phyloP scores from a whole-genome alignment of 2,329 filamentous ascomycete genomes.

The Ophiostoma ulmi region DNA sequence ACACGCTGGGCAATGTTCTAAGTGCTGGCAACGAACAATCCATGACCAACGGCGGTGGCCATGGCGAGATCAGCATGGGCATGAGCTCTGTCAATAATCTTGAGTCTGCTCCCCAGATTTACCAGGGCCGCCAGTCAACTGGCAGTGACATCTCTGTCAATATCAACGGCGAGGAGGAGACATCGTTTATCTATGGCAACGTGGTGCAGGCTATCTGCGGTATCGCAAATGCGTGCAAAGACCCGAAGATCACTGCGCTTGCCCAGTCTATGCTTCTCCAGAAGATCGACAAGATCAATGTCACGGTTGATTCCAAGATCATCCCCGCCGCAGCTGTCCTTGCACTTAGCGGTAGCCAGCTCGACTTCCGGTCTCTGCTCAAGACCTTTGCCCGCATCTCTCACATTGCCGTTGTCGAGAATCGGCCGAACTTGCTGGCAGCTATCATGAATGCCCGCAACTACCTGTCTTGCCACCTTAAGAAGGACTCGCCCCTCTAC shows the following conservation, averaged over 20 bases:
- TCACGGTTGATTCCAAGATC: conserved; percentile 75
- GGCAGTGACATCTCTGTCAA: conserved; percentile 77
- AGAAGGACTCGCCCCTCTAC: conserved; percentile 67
- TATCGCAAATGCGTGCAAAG: conserved; percentile 74
- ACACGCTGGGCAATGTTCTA: conserved; percentile 91
- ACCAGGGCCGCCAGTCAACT: conserved; percentile 53
- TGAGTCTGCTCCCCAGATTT: conserved; percentile 41
- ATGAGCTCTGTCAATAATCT: conserved; percentile 26
- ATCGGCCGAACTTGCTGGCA: conserved; percentile 60
- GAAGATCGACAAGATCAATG: conserved; percentile 81
- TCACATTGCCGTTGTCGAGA: conserved; percentile 65
- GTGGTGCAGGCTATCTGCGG: conserved; percentile 93
- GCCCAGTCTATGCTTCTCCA: conserved; percentile 96
- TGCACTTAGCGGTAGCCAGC: conserved; percentile 68
- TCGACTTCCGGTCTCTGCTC: conserved; percentile 80
- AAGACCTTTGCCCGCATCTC: conserved; percentile 75
- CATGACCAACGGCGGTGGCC: conserved; percentile 49
- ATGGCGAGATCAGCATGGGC: conserved; percentile 30
- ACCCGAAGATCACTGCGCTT: conserved; percentile 87
- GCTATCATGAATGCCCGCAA: conserved; percentile 77
- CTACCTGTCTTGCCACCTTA: conserved; percentile 66
- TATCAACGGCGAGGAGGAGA: conserved; percentile 71
- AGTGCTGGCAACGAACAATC: conserved; percentile 62
- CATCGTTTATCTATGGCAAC: conserved; percentile 69
- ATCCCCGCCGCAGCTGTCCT: conserved; percentile 75